A percentile compares a stretch with the other conserved stretches of the same genome.
These are phyloP conservation scores for Glomus cerebriforme DNA, from an alignment of 192 early-diverging fungal genomes.

Conservation along the genomic window DNA sequence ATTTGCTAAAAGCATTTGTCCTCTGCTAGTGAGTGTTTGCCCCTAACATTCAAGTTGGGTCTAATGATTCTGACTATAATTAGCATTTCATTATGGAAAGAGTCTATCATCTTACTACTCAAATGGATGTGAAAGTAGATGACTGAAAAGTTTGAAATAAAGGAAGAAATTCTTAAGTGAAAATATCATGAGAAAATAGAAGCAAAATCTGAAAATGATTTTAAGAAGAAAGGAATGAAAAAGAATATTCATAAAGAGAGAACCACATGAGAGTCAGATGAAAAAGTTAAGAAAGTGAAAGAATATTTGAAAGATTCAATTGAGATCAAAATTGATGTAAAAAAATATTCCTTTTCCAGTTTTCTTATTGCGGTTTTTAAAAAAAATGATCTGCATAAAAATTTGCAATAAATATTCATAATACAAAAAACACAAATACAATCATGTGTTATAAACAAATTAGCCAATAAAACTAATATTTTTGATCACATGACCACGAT, in stretches of 20 bases:
- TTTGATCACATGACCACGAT: too few species aligned
- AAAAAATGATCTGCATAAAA: too few species aligned
- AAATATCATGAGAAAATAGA: conserved; percentile 12
- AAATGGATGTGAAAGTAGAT: not conserved
- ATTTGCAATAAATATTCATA: too few species aligned
- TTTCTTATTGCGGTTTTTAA: too few species aligned
- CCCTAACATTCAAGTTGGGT: not conserved
- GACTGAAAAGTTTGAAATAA: not conserved
- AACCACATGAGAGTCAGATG: not conserved
- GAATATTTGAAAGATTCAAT: not conserved
- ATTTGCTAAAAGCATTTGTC: conserved; percentile 16
- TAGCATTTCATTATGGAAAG: conserved; percentile 9
- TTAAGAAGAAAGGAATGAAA: not conserved
- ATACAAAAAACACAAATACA: too few species aligned
- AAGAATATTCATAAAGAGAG: not conserved
- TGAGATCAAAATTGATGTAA: conserved; percentile 3
- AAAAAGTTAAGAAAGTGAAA: not conserved
- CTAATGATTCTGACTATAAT: conserved; percentile 5
- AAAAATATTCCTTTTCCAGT: conserved; percentile 3
- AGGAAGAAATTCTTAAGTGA: too few species aligned
- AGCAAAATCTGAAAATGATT: conserved; percentile 14
- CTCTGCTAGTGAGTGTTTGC: not conserved
- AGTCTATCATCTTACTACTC: not conserved
- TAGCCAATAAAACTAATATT: too few species aligned
- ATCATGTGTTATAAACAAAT: too few species aligned